These are phyloP conservation scores for Dalbergia cultrata DNA, from an alignment of 306 rosid genomes.

Conservation along the genomic window DNA sequence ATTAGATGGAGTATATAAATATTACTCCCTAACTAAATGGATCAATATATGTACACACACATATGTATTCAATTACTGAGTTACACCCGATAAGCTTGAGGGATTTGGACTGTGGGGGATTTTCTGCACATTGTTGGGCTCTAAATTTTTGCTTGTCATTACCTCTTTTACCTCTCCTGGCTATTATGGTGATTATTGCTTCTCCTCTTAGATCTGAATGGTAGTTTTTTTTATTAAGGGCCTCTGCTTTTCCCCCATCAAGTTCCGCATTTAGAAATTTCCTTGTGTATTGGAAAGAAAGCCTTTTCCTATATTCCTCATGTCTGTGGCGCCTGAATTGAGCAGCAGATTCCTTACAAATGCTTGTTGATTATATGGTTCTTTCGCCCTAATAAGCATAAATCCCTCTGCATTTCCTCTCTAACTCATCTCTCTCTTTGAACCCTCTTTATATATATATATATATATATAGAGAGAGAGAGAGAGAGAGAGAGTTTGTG, in stretches of 20 bases:
- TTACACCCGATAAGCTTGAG: background rate
- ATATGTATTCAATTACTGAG: too few relatives aligned
- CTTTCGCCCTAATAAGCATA: slow-evolving; percentile 35
- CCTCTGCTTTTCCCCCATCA: slow-evolving; percentile 35
- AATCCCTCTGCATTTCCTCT: slow-evolving; percentile 59
- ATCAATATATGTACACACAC: too few relatives aligned
- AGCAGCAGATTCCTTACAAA: slow-evolving; percentile 59
- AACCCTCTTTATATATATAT: background rate
- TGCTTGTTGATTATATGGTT: slow-evolving; percentile 28
- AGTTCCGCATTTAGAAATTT: slow-evolving; percentile 47
- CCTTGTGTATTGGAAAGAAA: slow-evolving; percentile 55
- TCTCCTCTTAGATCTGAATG: slow-evolving; percentile 52
- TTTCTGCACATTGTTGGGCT: slow-evolving; percentile 6
- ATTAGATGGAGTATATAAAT: too few relatives aligned
- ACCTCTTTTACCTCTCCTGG: slow-evolving; percentile 39
- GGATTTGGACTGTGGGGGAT: background rate
- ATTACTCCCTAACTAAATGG: background rate
- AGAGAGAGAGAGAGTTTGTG: slow-evolving; percentile 1
- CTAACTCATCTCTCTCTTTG: slow-evolving; percentile 54
- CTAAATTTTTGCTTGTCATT: background rate
- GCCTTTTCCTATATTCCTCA: slow-evolving; percentile 53
- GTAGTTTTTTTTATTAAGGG: slow-evolving; percentile 40
- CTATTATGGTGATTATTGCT: background rate
- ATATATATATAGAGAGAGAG: too few relatives aligned
- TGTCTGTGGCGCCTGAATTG: slow-evolving; percentile 49